These are phyloP conservation scores for Fusarium guadeloupense DNA, from an alignment of 2,329 filamentous ascomycete genomes.

Conservation along the genomic window DNA sequence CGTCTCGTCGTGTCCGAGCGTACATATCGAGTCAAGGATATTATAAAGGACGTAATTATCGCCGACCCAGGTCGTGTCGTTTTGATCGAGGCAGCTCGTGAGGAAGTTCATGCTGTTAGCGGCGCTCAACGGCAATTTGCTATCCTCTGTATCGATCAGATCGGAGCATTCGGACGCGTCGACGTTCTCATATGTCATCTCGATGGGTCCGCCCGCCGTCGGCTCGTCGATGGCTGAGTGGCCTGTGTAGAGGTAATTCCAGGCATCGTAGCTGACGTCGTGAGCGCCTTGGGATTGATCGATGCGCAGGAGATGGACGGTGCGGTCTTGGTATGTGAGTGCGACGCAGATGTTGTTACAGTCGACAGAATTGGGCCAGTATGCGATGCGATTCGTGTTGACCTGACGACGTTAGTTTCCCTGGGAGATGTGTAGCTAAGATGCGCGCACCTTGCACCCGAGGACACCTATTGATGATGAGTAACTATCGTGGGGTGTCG, in stretches of 20 bases:
- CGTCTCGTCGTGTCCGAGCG: conserved; percentile 56
- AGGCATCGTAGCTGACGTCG: conserved; percentile 69
- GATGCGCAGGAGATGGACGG: conserved; percentile 66
- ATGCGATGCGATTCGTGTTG: conserved; percentile 67
- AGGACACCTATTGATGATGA: conserved; percentile 67
- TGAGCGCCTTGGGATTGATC: conserved; percentile 66
- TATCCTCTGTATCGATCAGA: conserved; percentile 56
- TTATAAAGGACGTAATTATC: conserved; percentile 61
- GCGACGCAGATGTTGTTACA: conserved; percentile 67
- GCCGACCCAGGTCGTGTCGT: conserved; percentile 56
- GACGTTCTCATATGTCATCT: conserved; percentile 58
- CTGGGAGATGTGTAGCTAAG: accelerated
- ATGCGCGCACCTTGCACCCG: conserved; percentile 59
- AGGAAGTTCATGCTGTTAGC: conserved; percentile 64
- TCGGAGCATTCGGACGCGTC: conserved; percentile 56
- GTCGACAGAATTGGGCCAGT: conserved; percentile 65
- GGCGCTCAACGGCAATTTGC: conserved; percentile 55
- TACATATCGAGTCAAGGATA: conserved; percentile 59
- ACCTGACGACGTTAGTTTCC: conserved; percentile 44
- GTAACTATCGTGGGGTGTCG: conserved; percentile 66
- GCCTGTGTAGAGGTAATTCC: conserved; percentile 66
- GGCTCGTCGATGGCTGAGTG: conserved; percentile 57
- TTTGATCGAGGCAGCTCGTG: conserved; percentile 53
- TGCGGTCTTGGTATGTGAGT: conserved; percentile 58
- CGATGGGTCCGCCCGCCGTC: conserved; percentile 57